Evolutionary conservation across 108 stramenopile genomes (phyloP), one percentile per base, ranked within the genome.

Genomic region (Seminavis robusta): DNA sequence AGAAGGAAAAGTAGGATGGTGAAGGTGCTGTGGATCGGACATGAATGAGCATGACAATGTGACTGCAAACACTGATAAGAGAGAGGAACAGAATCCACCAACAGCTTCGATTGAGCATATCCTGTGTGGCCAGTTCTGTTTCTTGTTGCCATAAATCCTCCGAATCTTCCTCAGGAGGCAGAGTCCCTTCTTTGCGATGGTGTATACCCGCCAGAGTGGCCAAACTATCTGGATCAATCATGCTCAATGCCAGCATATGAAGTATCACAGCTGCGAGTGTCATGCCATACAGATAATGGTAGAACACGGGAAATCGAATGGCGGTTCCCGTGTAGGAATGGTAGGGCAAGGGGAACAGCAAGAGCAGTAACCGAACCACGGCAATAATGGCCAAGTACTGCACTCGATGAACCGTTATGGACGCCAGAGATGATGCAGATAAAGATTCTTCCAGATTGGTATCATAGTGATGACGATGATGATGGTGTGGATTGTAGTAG

Each of bases 241-340:
- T 76, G 36, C 74, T 33, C 17, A 88, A 51, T 13, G 66, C 47
- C 59, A 88, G 38, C 63, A 75, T 67, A 55, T 92, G 86, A 17
- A 69, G n/a, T 1, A 84, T 15, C 9, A 92, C 70, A 5, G 67
- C 56, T 23, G 74, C 51, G 7, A 81, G 30, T 4, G 77, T 79
- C 10, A 41, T 47, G 2, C 56, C 68, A 39, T 92, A 83, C 29
- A 92, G 77, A 1, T 71, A 10, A 33, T 65, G 73, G 38, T 86
- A 87, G 28, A 71, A 46, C 1, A 58, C 48, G 21, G 76, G 67
- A 63, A 68, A 88, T 7, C 61, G 46, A 15, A 92, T 55, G 17
- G 81, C 77, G 21, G 84, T 92, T 0, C 90, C 90, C 29, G 65
- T 65, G 33, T 79, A 88, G 39, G 83, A 80, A 43, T 85, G 84